Evolutionary conservation across 495 filamentous ascomycete genomes (phyloP), one percentile per base, ranked within the genome.

Genomic region (Podospora anserina): DNA sequence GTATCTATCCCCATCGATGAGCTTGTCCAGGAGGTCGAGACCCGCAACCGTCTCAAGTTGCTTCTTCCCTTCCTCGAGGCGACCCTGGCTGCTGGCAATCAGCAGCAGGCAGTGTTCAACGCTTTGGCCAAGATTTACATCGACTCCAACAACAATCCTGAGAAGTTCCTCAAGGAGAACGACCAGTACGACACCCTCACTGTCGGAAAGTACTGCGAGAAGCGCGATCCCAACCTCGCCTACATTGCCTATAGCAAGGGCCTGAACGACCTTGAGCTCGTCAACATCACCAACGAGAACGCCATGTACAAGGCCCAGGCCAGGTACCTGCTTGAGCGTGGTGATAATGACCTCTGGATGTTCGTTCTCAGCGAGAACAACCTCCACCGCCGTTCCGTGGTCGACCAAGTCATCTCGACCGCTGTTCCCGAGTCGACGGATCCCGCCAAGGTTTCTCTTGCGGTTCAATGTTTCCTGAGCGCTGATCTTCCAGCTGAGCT

Each of bases 61-160:
- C 85, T 99, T 16, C 81, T 99, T 57, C 96, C 96, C 28, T 99
- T 98, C 90, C 88, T 99, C 15, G 96, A 99, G 82, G 89, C 91
- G 63, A 97, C 92, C 19, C 82, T 98, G 54, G 91, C 91, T 49
- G 87, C 87, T 66, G 96, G 96, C 53, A 97, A 97, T 80, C 92
- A 97, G 78, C 95, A 99, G 79, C 92, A 96, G 81, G 96, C 95
- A 30, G 92, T 99, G 60, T 99, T 93, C 85, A 97, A 99, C 72
- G 96, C 96, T 16, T 87, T 99, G 49, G 96, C 96, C 7, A 99
- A 99, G 90, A 98, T 99, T 70, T 99, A 99, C 82, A 99, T 99
- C 71, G 96, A 98, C 79, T 94, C 90, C 78, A 99, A 99, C 85
- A 97, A 97, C 81, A 93, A 97, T 77, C 96, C 96, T 0, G 96